Evolutionary conservation across 805 yeast species (phyloP), one percentile per base, ranked within the genome.

Genomic region (Kuraishia capsulata): DNA sequence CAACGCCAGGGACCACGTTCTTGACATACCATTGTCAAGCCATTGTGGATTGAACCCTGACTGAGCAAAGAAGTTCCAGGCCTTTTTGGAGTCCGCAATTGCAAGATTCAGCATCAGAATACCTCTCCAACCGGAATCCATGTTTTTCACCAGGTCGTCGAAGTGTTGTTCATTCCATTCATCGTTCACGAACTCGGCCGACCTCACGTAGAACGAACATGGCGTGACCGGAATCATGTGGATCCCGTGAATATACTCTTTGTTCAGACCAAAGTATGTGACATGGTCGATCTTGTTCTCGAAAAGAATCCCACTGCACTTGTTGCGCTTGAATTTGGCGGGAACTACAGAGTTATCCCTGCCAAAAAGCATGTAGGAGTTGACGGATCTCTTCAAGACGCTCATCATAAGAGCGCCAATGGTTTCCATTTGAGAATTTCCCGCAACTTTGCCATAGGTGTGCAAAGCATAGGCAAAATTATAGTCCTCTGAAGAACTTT

Each of bases 1-100:
- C 46, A 73, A 84, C 0, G 95, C 77, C 45, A 89, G 63, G 5
- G 89, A 79, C 95, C 96, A 88, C 0, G 96, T 80, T 45, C 78
- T 61, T 13, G 94, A 78, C 73, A 88, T 92, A 2, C 97, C 97
- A 40, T 75, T 76, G 50, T 89, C 97, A 38, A 89, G 33, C 38
- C 38, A 36, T n/a, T 28, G 10, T 17, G 4, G 19, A 17, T 36
- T 20, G 21, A 36, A 36, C 20, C 26, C 16, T n/a, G 17, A 13
- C 16, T 29, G 26, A 3, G 33, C 32, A 19, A 85, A 88, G 59
- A 76, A 87, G 5, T 62, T 47, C 54, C 75, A 86, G 0, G 94
- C 68, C 1, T 67, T 42, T 31, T 54, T 49, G 1, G 97, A 90
- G 51, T 88, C 84, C 49, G 62, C 73, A 17, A 89, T 59, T 0